Percentiles rank a stretch among this genome's conserved stretches.
Conservation (phyloP, 2,329 filamentous ascomycete genomes). For the Aspergillus thermomutatus region DNA sequence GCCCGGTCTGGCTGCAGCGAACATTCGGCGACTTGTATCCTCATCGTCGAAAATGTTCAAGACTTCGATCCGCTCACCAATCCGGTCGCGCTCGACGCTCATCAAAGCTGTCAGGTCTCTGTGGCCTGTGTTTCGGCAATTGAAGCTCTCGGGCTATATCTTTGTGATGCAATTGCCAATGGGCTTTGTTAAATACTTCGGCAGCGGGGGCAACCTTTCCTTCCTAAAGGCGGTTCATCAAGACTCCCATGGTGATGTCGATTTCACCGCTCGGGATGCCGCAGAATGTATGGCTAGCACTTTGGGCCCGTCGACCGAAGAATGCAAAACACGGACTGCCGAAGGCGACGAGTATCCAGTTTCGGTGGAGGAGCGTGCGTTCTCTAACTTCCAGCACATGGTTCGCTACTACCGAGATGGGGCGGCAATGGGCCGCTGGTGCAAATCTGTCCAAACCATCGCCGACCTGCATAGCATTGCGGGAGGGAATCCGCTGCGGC, state of each 20-base stretch:
- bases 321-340: slow-evolving; percentile 38
- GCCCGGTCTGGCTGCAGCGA: slow-evolving; percentile 42
- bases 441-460: slow-evolving; percentile 50
- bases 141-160: slow-evolving; percentile 52
- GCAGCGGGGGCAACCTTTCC: slow-evolving; percentile 49
- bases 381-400: slow-evolving; percentile 50
- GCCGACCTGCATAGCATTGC: slow-evolving; percentile 46
- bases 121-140: slow-evolving; percentile 48
- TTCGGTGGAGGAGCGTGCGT: slow-evolving; percentile 40
- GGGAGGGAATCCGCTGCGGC: slow-evolving; percentile 25
- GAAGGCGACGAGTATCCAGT: slow-evolving; percentile 37
- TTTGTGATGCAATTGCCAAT: slow-evolving; percentile 53
- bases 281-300: slow-evolving; percentile 51
- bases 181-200: slow-evolving; percentile 42
- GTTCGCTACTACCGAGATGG: slow-evolving; percentile 55
- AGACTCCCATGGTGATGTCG: slow-evolving; percentile 31
- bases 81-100: slow-evolving; percentile 43
- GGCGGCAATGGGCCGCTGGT: slow-evolving; percentile 45
- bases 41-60: slow-evolving; percentile 50
- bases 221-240: slow-evolving; percentile 45
- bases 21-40: slow-evolving; percentile 38
- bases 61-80: slow-evolving; percentile 45
- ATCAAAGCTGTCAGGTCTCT: slow-evolving; percentile 43
- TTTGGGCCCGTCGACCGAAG: slow-evolving; percentile 48
- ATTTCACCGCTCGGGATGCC: slow-evolving; percentile 32